Evolutionary conservation across 2,329 filamentous ascomycete species (phyloP).

Genomic region (Cordyceps pruinosa): DNA sequence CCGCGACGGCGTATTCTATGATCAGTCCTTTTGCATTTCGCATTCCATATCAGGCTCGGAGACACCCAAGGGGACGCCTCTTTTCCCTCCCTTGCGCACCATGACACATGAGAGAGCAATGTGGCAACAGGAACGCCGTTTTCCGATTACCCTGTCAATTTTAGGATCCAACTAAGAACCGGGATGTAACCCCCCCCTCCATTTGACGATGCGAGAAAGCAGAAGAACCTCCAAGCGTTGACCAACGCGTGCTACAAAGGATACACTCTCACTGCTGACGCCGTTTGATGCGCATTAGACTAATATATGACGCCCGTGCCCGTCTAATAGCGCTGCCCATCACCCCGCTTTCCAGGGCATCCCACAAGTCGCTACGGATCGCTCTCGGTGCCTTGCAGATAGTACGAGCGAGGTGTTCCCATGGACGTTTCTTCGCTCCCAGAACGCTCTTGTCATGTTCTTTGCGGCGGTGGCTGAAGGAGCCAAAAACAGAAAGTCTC

Average conservation of each 20-base stretch:
- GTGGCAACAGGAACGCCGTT: background rate
- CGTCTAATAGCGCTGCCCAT: background rate
- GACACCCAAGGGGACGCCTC: background rate
- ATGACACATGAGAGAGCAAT: background rate
- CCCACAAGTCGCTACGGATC: background rate
- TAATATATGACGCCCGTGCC: background rate
- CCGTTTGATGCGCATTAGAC: background rate
- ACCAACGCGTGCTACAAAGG: background rate
- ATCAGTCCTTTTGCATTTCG: background rate
- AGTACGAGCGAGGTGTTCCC: background rate
- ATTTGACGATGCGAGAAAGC: background rate
- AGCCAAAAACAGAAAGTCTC: background rate
- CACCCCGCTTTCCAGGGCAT: background rate
- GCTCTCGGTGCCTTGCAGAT: background rate
- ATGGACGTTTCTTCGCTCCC: background rate
- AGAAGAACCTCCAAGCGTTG: background rate
- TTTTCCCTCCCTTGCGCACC: background rate
- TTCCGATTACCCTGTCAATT: background rate
- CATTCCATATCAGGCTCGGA: background rate
- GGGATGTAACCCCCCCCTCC: slow-evolving; percentile 5
- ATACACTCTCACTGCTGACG: background rate
- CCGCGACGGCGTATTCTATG: background rate
- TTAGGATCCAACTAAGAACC: background rate
- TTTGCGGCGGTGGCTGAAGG: background rate
- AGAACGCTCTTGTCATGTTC: background rate